Evolutionary conservation across 2,329 filamentous ascomycete species (phyloP).

Genomic region (Eutypa lata): DNA sequence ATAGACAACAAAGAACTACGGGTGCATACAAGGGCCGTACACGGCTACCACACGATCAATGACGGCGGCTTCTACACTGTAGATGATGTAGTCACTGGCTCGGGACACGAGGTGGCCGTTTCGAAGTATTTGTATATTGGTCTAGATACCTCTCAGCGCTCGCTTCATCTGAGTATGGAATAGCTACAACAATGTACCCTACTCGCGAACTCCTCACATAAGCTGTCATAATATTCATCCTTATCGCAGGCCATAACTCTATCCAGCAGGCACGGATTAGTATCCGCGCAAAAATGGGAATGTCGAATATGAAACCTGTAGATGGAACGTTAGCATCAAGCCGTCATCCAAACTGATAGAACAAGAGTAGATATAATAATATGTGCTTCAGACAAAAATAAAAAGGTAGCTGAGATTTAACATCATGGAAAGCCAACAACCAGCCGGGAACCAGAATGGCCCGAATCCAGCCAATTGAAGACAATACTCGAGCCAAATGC

Average conservation of each 20-base stretch:
- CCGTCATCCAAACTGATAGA: constrained; percentile 11
- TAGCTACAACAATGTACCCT: constrained; percentile 60
- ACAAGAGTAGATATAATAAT: constrained; percentile 11
- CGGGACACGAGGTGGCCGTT: constrained; percentile 96
- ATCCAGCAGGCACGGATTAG: constrained; percentile 16
- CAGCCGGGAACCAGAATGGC: constrained; percentile 72
- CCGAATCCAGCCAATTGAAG: constrained; percentile 52
- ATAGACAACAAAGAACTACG: constrained; percentile 4
- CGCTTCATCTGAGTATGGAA: constrained; percentile 26
- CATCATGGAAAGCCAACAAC: constrained; percentile 85
- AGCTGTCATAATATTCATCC: constrained; percentile 79
- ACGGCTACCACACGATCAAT: constrained; percentile 84
- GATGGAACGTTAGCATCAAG: constrained; percentile 24
- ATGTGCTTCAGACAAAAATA: constrained; percentile 73
- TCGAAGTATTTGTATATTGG: constrained; percentile 79
- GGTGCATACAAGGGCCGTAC: constrained; percentile 83
- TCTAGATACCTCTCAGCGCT: constrained; percentile 62
- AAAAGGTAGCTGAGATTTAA: constrained; percentile 98
- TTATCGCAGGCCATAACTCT: constrained; percentile 95
- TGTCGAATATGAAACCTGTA: constrained; percentile 3
- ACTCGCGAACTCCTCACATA: constrained; percentile 78
- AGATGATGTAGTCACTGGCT: constrained; percentile 97
- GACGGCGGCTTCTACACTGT: constrained; percentile 91
- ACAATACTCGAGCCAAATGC: constrained; percentile 99
- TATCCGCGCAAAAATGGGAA: constrained; percentile 1